A percentile compares a stretch with the other conserved stretches of the same genome.
Evolutionary conservation across 495 filamentous ascomycete genomes (phyloP).

Genomic region (Staphylotrichum longicolle): DNA sequence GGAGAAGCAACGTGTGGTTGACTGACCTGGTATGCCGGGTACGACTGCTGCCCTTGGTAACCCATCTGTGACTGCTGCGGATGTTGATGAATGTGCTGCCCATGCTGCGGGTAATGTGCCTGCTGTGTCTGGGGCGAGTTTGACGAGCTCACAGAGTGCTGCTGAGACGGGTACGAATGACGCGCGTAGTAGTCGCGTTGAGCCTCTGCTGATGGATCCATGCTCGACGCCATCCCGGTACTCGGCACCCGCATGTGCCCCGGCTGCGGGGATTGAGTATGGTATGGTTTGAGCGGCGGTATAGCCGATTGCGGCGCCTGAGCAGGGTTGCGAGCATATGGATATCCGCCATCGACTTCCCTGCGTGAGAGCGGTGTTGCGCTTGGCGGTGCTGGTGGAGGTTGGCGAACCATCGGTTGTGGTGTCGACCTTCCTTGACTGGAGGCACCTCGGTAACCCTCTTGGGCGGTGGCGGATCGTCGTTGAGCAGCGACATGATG

Average conservation of each 20-base stretch:
- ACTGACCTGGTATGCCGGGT: conserved; percentile 33
- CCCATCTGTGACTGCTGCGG: conserved; percentile 23
- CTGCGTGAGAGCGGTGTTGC: conserved; percentile 37
- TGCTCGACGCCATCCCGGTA: conserved; percentile 30
- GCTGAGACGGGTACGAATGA: conserved; percentile 35
- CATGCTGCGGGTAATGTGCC: conserved; percentile 39
- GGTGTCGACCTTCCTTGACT: conserved; percentile 44
- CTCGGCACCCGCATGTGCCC: conserved; percentile 40
- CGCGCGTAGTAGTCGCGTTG: conserved; percentile 46
- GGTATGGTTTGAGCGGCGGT: conserved; percentile 49
- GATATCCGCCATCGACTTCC: conserved; percentile 39
- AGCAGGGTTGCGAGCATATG: conserved; percentile 39
- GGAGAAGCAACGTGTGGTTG: conserved; percentile 38
- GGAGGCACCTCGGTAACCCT: conserved; percentile 41
- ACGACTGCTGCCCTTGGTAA: conserved; percentile 23
- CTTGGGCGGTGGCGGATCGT: conserved; percentile 48
- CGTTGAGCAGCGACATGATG: conserved; percentile 52
- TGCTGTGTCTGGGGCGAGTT: conserved; percentile 45
- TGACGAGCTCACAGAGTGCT: conserved; percentile 35
- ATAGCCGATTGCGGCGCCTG: conserved; percentile 42
- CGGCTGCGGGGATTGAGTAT: conserved; percentile 43
- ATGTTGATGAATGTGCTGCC: conserved; percentile 26
- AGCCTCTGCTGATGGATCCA: conserved; percentile 31
- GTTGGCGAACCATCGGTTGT: conserved; percentile 40
- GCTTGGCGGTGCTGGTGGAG: conserved; percentile 31